Conservation (phyloP, 495 filamentous ascomycete species). For the Emericellopsis terricola region DNA sequence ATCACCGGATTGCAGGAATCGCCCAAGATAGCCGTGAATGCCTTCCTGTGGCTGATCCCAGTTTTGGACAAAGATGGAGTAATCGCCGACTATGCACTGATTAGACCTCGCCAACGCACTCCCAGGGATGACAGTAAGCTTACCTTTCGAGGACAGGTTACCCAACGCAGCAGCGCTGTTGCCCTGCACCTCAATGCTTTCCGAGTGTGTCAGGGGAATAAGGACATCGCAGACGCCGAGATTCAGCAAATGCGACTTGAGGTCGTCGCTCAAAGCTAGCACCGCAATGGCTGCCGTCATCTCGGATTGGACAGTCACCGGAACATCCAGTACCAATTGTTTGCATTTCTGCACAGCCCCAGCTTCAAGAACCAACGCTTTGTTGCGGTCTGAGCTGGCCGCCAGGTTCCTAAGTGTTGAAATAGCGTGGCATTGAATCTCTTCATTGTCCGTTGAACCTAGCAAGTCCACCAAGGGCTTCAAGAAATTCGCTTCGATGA, state of each 20-base stretch:
- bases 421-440: conserved; percentile 97
- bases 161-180: conserved; percentile 93
- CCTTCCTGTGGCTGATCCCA: conserved; percentile 87
- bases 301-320: conserved; percentile 88
- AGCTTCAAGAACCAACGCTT: conserved; percentile 86
- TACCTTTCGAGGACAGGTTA: conserved; percentile 94
- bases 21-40: conserved; percentile 82
- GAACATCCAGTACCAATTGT: conserved; percentile 82
- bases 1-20: conserved; percentile 86
- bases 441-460: conserved; percentile 91
- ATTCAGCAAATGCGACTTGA: conserved; percentile 80
- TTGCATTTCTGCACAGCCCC: conserved; percentile 98
- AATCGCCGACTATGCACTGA: conserved; percentile 61
- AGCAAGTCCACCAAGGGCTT: conserved; percentile 85
- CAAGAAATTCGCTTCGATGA: conserved; percentile 93
- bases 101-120: background rate
- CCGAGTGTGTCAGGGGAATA: conserved; percentile 84
- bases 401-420: conserved; percentile 92
- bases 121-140: conserved; percentile 6
- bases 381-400: conserved; percentile 92
- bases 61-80: conserved; percentile 84
- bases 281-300: conserved; percentile 99
- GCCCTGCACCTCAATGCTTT: conserved; percentile 94
- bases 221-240: conserved; percentile 93
- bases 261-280: conserved; percentile 86